Conservation (phyloP, 208 protist species). For the Naegleria fowleri region DNA sequence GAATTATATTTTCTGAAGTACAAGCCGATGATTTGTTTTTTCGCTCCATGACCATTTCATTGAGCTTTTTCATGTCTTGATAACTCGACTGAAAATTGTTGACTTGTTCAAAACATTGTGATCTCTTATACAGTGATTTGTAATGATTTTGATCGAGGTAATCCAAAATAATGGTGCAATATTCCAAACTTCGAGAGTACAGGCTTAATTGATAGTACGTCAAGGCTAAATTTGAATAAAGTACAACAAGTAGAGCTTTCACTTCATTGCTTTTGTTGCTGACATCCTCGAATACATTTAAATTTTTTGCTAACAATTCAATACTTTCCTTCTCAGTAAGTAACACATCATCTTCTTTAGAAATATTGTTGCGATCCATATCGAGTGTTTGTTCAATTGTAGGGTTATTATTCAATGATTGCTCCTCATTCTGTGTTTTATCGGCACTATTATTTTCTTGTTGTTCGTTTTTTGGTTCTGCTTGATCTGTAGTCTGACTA, state of each 20-base stretch:
- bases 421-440: not conserved
- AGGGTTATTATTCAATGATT: not conserved
- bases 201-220: not conserved
- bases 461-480: not conserved
- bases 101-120: not conserved
- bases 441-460: not conserved
- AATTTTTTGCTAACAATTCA: not conserved
- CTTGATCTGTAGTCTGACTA: too few species aligned
- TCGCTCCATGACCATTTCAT: not conserved
- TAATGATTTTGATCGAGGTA: not conserved
- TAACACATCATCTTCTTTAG: not conserved
- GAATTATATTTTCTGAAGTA: not conserved
- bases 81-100: not conserved
- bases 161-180: not conserved
- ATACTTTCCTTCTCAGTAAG: not conserved
- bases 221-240: not conserved
- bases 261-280: not conserved
- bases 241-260: not conserved
- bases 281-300: not conserved
- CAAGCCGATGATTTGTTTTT: not conserved
- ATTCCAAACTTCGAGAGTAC: not conserved
- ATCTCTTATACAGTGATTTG: not conserved
- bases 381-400: not conserved
- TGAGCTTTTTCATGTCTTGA: not conserved
- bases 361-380: not conserved